Evolutionary conservation across 2,329 filamentous ascomycete genomes (phyloP), one percentile per base, ranked within the genome.

Genomic region (Aspergillus texensis): DNA sequence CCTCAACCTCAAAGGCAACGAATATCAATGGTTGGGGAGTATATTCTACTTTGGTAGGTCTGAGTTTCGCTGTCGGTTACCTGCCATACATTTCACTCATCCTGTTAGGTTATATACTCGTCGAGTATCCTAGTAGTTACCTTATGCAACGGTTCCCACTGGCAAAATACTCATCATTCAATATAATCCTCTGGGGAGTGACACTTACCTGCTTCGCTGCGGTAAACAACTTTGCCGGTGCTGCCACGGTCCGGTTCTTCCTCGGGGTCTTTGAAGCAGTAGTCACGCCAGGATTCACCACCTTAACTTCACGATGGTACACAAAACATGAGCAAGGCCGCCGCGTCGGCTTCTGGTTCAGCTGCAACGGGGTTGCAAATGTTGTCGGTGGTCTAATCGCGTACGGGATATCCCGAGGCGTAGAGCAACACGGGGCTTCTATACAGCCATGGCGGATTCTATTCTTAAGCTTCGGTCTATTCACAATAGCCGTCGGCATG

Each of bases 51-150:
- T 50, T 11, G 46, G 46, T 50, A 50, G 10, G 46, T 30, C 24
- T 10, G 16, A 11, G 14, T 10, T 26, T 9, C 10, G 6, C 5
- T 6, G 46, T 50, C 16, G 14, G 26, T 26, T 8, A 6, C 24
- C 5, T 28, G 6, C 12, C 1, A 2, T 16, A 6, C 34, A 2
- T 41, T 41, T 30, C 9, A 19, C 46, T 50, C 26, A 50, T 19
- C 5, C 1, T 16, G 10, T 60, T 58, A 11, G 67, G 67, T 12
- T 69, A 85, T 68, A 77, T 86, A 3, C 70, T 78, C 30, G 83
- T 82, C 73, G 80, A 82, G 34, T 85, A 84, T 65, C 81, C 84
- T 0, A 84, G 82, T 0, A 82, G 81, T 0, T 70, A 83, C 14
- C 73, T 86, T 12, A 76, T 86, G 39, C 78, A 82, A 24, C 78